A percentile compares a stretch with the other conserved stretches of the same genome.
Evolutionary conservation across 2,329 filamentous ascomycete genomes (phyloP).

Genomic region (Aotearoamyces nothofagi): DNA sequence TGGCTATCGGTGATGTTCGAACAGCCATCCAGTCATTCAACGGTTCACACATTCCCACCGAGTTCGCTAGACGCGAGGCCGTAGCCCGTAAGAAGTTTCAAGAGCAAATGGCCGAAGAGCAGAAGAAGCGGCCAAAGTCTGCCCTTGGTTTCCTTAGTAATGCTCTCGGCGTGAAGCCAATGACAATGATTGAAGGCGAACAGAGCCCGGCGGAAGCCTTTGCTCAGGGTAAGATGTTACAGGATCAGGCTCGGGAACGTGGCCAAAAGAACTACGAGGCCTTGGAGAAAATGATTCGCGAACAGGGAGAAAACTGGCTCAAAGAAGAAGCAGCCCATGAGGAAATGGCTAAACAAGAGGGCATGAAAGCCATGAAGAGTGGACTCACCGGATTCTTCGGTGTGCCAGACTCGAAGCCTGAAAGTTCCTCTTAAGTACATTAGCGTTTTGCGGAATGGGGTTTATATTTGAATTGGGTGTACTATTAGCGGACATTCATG

Average conservation of each 20-base stretch:
- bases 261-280: slow-evolving; percentile 82
- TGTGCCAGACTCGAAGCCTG: slow-evolving; percentile 2
- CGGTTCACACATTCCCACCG: slow-evolving; percentile 73
- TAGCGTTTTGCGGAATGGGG: no score
- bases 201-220: slow-evolving; percentile 60
- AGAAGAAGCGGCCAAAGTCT: slow-evolving; percentile 44
- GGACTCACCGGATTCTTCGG: slow-evolving; percentile 48
- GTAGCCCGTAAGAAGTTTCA: slow-evolving; percentile 75
- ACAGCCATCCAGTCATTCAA: slow-evolving; percentile 78
- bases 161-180: slow-evolving; percentile 60
- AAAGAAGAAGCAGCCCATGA: slow-evolving; percentile 82
- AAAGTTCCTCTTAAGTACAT: no score
- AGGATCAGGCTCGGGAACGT: slow-evolving; percentile 83
- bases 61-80: slow-evolving; percentile 81
- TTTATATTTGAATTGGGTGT: no score
- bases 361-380: slow-evolving; percentile 83
- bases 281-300: slow-evolving; percentile 78
- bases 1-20: slow-evolving; percentile 80
- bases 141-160: slow-evolving; percentile 55
- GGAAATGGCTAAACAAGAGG: slow-evolving; percentile 81
- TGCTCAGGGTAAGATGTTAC: slow-evolving; percentile 90
- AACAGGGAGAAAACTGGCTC: slow-evolving; percentile 91
- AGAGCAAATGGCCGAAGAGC: slow-evolving; percentile 56
- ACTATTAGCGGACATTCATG: no score
- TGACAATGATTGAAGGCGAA: slow-evolving; percentile 54